Evolutionary conservation across 192 early-diverging fungal genomes (phyloP).

Genomic region (Coemansia sp.): DNA sequence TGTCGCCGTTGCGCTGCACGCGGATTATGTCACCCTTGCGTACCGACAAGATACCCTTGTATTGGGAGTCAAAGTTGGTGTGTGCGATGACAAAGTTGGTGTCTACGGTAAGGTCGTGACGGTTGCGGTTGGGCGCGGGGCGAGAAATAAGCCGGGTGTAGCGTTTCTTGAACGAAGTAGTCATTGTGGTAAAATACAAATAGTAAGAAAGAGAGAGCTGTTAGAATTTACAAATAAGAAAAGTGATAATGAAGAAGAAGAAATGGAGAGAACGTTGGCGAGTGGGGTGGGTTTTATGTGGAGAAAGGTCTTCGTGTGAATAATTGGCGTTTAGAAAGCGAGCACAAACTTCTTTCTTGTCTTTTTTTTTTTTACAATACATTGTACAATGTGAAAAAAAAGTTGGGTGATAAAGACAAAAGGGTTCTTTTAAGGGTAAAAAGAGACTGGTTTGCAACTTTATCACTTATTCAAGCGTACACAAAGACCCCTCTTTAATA

Average conservation of each 20-base stretch:
- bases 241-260: background rate
- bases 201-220: background rate
- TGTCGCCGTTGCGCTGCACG: slow-evolving; percentile 23
- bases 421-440: no score
- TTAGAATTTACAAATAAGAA: background rate
- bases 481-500: no score
- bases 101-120: slow-evolving; percentile 24
- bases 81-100: slow-evolving; percentile 40
- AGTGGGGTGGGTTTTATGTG: background rate
- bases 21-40: slow-evolving; percentile 43
- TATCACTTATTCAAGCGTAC: no score
- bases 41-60: slow-evolving; percentile 35
- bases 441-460: no score
- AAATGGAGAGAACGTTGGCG: background rate
- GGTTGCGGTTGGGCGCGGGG: slow-evolving; percentile 13
- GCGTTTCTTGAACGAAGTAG: background rate
- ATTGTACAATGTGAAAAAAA: no score
- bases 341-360: background rate
- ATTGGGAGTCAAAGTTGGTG: slow-evolving; percentile 35
- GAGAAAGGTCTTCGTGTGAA: background rate
- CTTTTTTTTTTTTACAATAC: background rate
- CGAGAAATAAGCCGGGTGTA: background rate
- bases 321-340: no score
- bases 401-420: no score
- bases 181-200: background rate